Evolutionary conservation across 192 early-diverging fungal genomes (phyloP), one percentile per base, ranked within the genome.

Genomic region (Allomyces javanicus): DNA sequence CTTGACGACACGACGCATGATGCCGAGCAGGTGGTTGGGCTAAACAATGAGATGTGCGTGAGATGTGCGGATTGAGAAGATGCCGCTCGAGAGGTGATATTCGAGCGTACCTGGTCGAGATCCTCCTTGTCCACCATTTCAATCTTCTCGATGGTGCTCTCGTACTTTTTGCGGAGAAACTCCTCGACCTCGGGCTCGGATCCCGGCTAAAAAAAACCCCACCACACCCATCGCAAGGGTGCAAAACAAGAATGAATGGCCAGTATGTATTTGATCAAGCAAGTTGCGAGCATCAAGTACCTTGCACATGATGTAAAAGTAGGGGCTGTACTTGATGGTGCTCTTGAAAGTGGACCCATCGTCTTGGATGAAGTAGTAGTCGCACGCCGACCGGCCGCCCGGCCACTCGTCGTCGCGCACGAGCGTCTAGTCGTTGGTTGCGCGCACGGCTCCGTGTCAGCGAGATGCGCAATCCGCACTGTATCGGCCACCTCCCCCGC

Each of bases 311-410:
- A 99, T 73, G 63, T 81, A 96, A 65, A 99, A 92, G 74, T 99
- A 99, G 0, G 96, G 93, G 62, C 83, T 79, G 73, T 89, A 95
- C 12, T 83, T 62, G 6, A 94, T 33, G 4, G 92, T 95, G 27
- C 83, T 79, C 69, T 94, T 97, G 76, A 99, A 99, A 17, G 85
- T 83, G 25, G 78, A 80, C 33, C 91, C 90, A 62, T 90, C 89
- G 26, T 90, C 89, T 66, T 92, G 86, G 44, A 97, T 74, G 72
- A 99, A 99, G 69, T 95, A 97, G 62, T 87, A 86, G 74, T 97
- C 92, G 5, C 95, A 84, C 0, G 85, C 94, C 0, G 91, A 70
- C 63, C 81, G 79, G 25, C 85, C 86, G 23, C 77, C 73, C 22
- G 76, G 72, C 76, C 79, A 81, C 63, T 92, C 85, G 1, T 73